These are phyloP conservation scores for Phialemonium atrogriseum DNA, from an alignment of 2,329 filamentous ascomycete species.

Conservation along the genomic window DNA sequence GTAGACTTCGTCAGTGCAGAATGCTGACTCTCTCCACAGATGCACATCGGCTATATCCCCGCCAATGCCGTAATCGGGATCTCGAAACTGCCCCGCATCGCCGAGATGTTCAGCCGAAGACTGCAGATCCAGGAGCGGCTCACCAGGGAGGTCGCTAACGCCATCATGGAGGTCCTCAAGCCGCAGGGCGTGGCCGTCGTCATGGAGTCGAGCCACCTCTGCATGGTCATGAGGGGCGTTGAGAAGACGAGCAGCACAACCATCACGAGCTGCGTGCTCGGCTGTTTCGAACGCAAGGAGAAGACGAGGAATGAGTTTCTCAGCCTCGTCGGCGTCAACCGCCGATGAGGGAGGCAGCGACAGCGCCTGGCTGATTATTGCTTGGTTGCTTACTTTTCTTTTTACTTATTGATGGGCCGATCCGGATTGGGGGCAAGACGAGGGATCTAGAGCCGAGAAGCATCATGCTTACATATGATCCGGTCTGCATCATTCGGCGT, in stretches of 20 bases:
- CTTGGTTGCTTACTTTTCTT: too few species aligned
- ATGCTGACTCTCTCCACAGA: conserved; percentile 42
- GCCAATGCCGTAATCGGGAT: conserved; percentile 85
- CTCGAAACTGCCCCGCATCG: conserved; percentile 90
- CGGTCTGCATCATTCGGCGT: too few species aligned
- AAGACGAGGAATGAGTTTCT: conserved; percentile 96
- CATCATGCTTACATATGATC: too few species aligned
- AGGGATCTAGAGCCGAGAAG: too few species aligned
- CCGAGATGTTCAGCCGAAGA: conserved; percentile 90
- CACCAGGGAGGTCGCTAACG: conserved; percentile 91
- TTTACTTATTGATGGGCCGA: too few species aligned
- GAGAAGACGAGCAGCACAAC: conserved; percentile 82
- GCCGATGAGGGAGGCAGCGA: too few species aligned
- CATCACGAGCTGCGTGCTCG: conserved; percentile 95
- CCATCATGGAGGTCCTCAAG: conserved; percentile 85
- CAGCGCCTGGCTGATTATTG: too few species aligned
- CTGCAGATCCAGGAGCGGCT: conserved; percentile 94
- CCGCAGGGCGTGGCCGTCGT: conserved; percentile 94
- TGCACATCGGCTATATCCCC: conserved; percentile 99
- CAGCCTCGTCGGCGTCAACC: conserved; percentile 63
- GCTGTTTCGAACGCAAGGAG: conserved; percentile 83
- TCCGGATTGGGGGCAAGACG: too few species aligned
- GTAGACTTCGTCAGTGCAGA: not conserved
- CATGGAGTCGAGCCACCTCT: conserved; percentile 93
- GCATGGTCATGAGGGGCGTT: conserved; percentile 99